Evolutionary conservation across 192 early-diverging fungal genomes (phyloP).

Genomic region (Gryganskiella cystojenkinii): DNA sequence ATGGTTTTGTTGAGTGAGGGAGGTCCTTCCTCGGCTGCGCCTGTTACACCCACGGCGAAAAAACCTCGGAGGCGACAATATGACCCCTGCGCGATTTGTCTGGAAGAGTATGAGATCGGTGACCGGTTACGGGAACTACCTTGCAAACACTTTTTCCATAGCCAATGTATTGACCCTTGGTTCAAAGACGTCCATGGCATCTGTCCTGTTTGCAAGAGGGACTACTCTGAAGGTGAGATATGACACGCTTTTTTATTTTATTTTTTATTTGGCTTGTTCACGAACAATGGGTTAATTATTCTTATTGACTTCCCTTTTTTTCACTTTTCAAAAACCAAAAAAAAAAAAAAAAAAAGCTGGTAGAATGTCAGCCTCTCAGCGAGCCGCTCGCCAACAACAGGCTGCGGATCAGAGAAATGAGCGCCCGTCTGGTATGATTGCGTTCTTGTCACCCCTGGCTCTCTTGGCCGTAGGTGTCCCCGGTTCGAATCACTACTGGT

Average conservation of each 20-base stretch:
- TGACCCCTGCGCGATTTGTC: slow-evolving; percentile 64
- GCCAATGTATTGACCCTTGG: slow-evolving; percentile 66
- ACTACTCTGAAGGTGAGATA: slow-evolving; percentile 43
- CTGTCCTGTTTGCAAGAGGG: slow-evolving; percentile 63
- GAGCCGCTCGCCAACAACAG: not conserved
- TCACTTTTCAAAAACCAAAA: too few species aligned
- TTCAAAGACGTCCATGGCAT: slow-evolving; percentile 58
- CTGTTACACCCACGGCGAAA: not conserved
- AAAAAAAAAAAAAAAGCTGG: slow-evolving; percentile 6
- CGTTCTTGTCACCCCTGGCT: slow-evolving; percentile 18
- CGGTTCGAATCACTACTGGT: slow-evolving; percentile 14
- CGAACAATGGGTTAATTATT: too few species aligned
- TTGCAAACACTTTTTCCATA: slow-evolving; percentile 67
- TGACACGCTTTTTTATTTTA: not conserved
- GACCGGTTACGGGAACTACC: slow-evolving; percentile 61
- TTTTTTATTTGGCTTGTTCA: not conserved
- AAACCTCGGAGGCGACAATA: slow-evolving; percentile 16
- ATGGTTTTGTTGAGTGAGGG: not conserved
- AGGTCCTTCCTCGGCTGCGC: not conserved
- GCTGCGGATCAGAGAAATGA: not conserved
- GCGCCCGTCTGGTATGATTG: slow-evolving; percentile 8
- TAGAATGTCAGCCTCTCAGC: not conserved
- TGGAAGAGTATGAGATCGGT: slow-evolving; percentile 64
- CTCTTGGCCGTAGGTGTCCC: slow-evolving; percentile 13
- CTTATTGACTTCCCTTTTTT: not conserved